A percentile compares a stretch with the other conserved stretches of the same genome.
phyloP scores from a whole-genome alignment of 805 yeast genomes.

The Zygoascus flipseniorum region DNA sequence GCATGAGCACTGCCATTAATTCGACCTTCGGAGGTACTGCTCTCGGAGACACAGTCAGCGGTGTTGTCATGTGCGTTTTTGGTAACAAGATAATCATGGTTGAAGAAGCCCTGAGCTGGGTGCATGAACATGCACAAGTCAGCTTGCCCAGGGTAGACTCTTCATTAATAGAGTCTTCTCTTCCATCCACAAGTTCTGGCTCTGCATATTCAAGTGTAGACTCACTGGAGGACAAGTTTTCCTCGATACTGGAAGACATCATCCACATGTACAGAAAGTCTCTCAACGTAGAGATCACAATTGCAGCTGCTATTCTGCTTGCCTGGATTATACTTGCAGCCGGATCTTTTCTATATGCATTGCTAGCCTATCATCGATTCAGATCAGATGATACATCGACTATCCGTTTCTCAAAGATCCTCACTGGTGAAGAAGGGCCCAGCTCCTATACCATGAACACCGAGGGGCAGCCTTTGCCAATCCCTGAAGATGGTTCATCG shows the following conservation, averaged over 20 bases:
- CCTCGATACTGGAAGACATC: neutral
- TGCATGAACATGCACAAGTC: conserved; percentile 53
- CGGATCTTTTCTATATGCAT: neutral
- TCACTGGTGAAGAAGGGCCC: neutral
- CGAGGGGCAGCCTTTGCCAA: neutral
- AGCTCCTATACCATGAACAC: neutral
- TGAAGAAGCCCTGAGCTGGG: conserved; percentile 73
- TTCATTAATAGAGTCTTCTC: neutral
- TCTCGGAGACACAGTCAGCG: conserved; percentile 50
- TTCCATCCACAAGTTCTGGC: neutral
- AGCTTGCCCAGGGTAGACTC: conserved; percentile 44
- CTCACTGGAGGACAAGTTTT: neutral
- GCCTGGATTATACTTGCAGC: neutral
- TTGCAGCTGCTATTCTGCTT: neutral
- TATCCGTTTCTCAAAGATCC: neutral
- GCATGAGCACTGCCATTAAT: conserved; percentile 51
- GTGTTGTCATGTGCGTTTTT: conserved; percentile 70
- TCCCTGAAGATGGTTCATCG: neutral
- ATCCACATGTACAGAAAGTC: neutral
- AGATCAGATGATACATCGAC: neutral
- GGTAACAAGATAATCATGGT: conserved; percentile 61
- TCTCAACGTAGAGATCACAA: neutral
- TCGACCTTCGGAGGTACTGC: conserved; percentile 62
- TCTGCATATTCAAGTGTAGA: neutral
- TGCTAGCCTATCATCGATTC: neutral